Percentiles rank a stretch among this genome's conserved stretches.
These are phyloP conservation scores for Ploettnerulaceae sp. DNA, from an alignment of 2,329 filamentous ascomycete species.

Conservation along the genomic window DNA sequence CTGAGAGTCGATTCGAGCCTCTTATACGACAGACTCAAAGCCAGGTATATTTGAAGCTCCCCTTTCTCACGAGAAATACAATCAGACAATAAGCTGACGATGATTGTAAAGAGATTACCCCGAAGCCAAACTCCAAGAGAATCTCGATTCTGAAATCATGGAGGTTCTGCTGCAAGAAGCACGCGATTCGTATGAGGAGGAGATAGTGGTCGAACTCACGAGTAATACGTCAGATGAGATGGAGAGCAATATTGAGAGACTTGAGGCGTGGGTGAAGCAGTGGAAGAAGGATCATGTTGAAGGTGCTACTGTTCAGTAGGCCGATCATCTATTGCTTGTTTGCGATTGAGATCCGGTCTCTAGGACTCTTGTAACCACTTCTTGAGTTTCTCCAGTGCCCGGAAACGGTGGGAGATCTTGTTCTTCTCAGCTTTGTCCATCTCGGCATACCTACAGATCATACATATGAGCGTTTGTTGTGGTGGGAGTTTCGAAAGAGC, in stretches of 20 bases:
- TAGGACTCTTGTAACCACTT: conserved; percentile 56
- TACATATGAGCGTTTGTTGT: conserved; percentile 9
- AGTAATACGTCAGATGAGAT: conserved; percentile 82
- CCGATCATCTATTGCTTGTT: conserved; percentile 12
- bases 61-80: neutral
- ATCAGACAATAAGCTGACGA: neutral
- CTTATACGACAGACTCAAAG: conserved; percentile 78
- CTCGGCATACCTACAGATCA: conserved; percentile 71
- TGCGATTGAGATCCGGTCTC: neutral
- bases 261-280: conserved; percentile 73
- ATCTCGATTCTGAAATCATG: conserved; percentile 97
- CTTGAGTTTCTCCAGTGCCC: conserved; percentile 82
- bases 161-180: conserved; percentile 90
- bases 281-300: conserved; percentile 67
- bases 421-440: conserved; percentile 91
- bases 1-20: conserved; percentile 73
- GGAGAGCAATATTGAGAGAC: conserved; percentile 79
- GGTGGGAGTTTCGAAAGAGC: conserved; percentile 1
- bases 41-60: conserved; percentile 47
- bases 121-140: conserved; percentile 88
- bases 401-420: conserved; percentile 83
- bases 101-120: conserved; percentile 60
- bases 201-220: conserved; percentile 82
- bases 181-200: conserved; percentile 75
- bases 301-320: conserved; percentile 19